Evolutionary conservation across 2,329 filamentous ascomycete genomes (phyloP).

Genomic region (Bimuria novae-zelandiae): DNA sequence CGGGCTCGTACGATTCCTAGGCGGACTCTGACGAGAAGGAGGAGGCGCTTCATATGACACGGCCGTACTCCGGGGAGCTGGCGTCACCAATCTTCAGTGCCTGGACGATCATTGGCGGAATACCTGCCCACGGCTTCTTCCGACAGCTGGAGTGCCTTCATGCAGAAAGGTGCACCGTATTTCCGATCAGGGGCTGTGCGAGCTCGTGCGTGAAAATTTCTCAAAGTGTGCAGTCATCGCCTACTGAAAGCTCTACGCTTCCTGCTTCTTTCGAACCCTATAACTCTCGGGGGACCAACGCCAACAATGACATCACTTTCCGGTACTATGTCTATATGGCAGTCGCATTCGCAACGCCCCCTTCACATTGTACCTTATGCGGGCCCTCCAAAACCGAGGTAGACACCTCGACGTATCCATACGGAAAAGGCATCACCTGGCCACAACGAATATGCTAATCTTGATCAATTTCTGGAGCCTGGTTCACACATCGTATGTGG

Average conservation of each 20-base stretch:
- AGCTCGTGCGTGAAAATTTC: neutral
- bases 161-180: too few relatives aligned
- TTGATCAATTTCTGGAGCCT: constrained; percentile 7
- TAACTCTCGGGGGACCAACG: constrained; percentile 6
- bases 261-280: constrained; percentile 10
- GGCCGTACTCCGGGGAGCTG: too few relatives aligned
- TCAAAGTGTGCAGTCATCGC: constrained; percentile 9
- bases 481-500: constrained; percentile 9
- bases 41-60: too few relatives aligned
- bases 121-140: too few relatives aligned
- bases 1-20: too few relatives aligned
- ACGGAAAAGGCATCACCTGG: neutral
- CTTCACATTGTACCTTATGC: constrained; percentile 15
- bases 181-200: too few relatives aligned
- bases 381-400: constrained; percentile 6
- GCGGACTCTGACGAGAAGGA: too few relatives aligned
- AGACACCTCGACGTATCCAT: neutral
- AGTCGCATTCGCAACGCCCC: neutral
- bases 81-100: too few relatives aligned
- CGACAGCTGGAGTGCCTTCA: too few relatives aligned
- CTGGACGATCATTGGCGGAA: too few relatives aligned
- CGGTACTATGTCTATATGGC: constrained; percentile 6
- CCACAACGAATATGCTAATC: constrained; percentile 4
- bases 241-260: constrained; percentile 16
- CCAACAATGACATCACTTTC: constrained; percentile 10